Evolutionary conservation across 116 monocot species (phyloP).

Genomic region (Phalaenopsis hybrid): DNA sequence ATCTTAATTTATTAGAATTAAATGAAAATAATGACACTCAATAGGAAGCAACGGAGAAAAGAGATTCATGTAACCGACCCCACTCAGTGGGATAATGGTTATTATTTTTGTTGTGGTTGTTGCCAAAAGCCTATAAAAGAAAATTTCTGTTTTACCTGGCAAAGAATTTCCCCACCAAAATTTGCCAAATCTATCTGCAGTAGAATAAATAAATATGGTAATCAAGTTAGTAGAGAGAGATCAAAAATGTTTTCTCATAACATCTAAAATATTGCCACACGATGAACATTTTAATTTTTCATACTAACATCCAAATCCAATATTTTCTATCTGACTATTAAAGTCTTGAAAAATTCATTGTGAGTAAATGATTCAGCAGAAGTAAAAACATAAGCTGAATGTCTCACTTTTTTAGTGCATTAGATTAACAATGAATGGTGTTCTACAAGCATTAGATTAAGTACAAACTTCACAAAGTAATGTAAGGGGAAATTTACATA

Average conservation of each 20-base stretch:
- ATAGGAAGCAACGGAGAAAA: no score
- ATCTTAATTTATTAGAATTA: no score
- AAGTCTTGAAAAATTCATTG: background rate
- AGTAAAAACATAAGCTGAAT: background rate
- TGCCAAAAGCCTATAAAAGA: background rate
- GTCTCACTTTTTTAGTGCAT: background rate
- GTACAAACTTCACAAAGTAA: background rate
- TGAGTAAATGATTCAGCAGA: background rate
- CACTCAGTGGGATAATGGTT: no score
- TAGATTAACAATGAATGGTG: slow-evolving; percentile 3
- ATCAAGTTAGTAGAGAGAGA: background rate
- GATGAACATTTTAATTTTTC: background rate
- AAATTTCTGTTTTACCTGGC: slow-evolving; percentile 53
- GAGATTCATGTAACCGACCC: no score
- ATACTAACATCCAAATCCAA: background rate
- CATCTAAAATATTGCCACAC: background rate
- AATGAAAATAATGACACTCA: no score
- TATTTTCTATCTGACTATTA: background rate
- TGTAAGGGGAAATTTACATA: background rate
- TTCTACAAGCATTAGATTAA: background rate
- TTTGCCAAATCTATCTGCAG: slow-evolving; percentile 74
- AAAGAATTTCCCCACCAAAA: slow-evolving; percentile 85
- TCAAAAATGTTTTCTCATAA: background rate
- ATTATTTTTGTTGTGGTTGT: no score
- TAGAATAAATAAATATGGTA: slow-evolving; percentile 10